Percentiles rank a stretch among this genome's conserved stretches.
These are phyloP conservation scores for Epithemia pelagica DNA, from an alignment of 108 stramenopile species.

Conservation along the genomic window DNA sequence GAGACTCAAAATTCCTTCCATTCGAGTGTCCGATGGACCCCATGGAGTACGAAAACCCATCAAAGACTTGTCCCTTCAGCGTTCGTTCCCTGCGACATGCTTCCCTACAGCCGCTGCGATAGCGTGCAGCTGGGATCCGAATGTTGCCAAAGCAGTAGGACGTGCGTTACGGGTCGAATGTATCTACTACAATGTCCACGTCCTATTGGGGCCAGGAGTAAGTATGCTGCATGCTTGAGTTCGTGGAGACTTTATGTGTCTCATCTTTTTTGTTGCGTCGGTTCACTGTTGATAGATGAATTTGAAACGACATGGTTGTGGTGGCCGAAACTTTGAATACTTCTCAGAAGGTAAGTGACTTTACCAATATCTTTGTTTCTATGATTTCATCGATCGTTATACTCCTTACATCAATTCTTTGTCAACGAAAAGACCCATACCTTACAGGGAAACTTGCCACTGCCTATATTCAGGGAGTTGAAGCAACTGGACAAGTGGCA, in stretches of 20 bases:
- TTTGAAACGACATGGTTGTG: slow-evolving; percentile 43
- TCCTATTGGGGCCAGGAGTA: slow-evolving; percentile 57
- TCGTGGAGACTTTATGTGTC: too few species aligned
- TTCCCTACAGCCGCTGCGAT: slow-evolving; percentile 40
- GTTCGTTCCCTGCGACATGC: slow-evolving; percentile 37
- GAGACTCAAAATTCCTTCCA: background rate
- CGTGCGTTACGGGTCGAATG: slow-evolving; percentile 33
- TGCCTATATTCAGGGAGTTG: slow-evolving; percentile 42
- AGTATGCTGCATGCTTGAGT: too few species aligned
- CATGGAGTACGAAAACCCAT: slow-evolving; percentile 48
- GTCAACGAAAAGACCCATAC: too few species aligned
- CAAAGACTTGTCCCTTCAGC: slow-evolving; percentile 23
- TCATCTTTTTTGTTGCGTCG: too few species aligned
- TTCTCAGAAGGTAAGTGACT: too few species aligned
- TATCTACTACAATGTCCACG: slow-evolving; percentile 17
- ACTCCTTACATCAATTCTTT: too few species aligned
- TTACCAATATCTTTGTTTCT: too few species aligned
- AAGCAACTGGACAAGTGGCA: slow-evolving; percentile 29
- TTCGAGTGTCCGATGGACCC: slow-evolving; percentile 38
- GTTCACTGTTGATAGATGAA: too few species aligned
- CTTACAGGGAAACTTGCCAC: slow-evolving; percentile 35
- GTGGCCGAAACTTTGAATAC: slow-evolving; percentile 66
- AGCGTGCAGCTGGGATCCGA: slow-evolving; percentile 32
- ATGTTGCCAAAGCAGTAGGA: slow-evolving; percentile 20
- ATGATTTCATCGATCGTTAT: too few species aligned